Percentiles rank a stretch among this genome's conserved stretches.
phyloP scores from a whole-genome alignment of 768 basidiomycete genomes.

The Arthromyces matolae region DNA sequence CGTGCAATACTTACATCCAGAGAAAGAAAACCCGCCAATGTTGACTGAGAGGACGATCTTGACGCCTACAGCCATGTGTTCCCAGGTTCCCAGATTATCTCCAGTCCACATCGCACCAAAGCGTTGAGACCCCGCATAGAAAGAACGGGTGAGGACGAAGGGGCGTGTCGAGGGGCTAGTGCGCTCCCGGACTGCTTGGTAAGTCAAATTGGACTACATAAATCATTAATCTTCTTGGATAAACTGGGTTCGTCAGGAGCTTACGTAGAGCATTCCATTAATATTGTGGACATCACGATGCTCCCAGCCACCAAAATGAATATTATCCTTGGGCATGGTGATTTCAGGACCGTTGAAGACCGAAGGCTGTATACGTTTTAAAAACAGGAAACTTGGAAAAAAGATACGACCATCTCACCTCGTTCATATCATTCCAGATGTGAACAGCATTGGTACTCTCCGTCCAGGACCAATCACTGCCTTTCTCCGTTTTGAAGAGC shows the following conservation, averaged over 20 bases:
- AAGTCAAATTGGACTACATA: constrained; percentile 77
- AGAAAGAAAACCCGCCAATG: constrained; percentile 87
- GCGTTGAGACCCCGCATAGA: constrained; percentile 93
- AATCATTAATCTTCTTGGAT: neutral
- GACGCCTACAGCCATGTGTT: constrained; percentile 90
- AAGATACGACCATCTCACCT: constrained; percentile 48
- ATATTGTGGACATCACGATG: constrained; percentile 97
- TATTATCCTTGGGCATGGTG: constrained; percentile 56
- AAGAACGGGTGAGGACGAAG: constrained; percentile 93
- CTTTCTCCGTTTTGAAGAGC: constrained; percentile 65
- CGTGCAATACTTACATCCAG: constrained; percentile 65
- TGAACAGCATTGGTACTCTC: constrained; percentile 79
- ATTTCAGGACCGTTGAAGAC: constrained; percentile 99
- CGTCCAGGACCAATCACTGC: constrained; percentile 67
- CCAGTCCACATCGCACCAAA: constrained; percentile 99
- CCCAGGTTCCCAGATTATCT: constrained; percentile 97
- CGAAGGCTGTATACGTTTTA: constrained; percentile 60
- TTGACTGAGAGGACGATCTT: constrained; percentile 90
- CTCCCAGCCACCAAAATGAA: constrained; percentile 96
- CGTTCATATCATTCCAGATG: constrained; percentile 99
- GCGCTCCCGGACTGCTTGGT: constrained; percentile 73
- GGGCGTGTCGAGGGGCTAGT: constrained; percentile 77
- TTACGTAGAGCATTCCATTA: constrained; percentile 89
- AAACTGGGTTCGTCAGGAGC: neutral
- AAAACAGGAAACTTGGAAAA: constrained; percentile 11